These are phyloP conservation scores for Pseudoneurospora amorphoporcata DNA, from an alignment of 495 filamentous ascomycete genomes.

Conservation along the genomic window DNA sequence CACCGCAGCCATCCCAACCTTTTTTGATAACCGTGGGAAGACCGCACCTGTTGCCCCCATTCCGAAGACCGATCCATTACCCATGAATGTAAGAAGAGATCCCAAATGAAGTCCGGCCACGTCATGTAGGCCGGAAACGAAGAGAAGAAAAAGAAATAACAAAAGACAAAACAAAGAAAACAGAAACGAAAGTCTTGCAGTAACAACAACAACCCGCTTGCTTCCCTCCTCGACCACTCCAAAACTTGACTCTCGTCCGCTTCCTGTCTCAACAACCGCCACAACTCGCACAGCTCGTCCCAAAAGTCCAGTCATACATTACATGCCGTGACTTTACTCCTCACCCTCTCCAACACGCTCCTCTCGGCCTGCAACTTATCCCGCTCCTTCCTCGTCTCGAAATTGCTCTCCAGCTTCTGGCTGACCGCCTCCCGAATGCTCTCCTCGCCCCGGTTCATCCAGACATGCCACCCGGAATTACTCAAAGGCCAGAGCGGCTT, in stretches of 20 bases:
- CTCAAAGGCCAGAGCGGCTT: conserved; percentile 60
- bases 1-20: neutral
- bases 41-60: neutral
- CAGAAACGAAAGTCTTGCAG: neutral
- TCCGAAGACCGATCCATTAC: neutral
- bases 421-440: conserved; percentile 29
- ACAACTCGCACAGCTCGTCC: neutral
- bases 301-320: neutral
- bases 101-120: neutral
- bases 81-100: neutral
- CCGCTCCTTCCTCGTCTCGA: conserved; percentile 19
- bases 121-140: neutral
- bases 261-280: neutral
- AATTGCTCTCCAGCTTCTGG: conserved; percentile 28
- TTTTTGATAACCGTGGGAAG: neutral
- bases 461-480: conserved; percentile 43
- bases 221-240: neutral
- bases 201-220: neutral
- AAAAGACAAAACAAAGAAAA: neutral
- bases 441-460: conserved; percentile 48
- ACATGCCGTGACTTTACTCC: neutral
- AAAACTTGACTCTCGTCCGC: neutral
- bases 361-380: neutral
- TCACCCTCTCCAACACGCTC: neutral
- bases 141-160: neutral